Evolutionary conservation across 352 stramenopile genomes (phyloP).

Genomic region (Phytophthora ramorum): DNA sequence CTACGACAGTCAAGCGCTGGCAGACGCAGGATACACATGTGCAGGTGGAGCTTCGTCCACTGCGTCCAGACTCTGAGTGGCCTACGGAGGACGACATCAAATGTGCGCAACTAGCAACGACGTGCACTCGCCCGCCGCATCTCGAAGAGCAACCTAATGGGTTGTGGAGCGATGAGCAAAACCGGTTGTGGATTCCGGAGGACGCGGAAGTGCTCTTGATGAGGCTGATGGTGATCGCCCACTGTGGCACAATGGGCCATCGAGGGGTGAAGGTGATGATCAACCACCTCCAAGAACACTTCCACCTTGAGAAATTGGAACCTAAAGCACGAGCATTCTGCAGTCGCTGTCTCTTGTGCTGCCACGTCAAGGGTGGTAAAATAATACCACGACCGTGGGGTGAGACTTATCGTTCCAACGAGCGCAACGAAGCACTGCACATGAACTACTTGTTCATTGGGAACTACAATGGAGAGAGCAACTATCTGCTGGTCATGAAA

Average conservation of each 20-base stretch:
- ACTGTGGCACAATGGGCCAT: constrained; percentile 6
- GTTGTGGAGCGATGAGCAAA: background rate
- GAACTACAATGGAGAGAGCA: background rate
- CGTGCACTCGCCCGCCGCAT: too few species aligned
- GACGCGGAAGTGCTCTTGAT: background rate
- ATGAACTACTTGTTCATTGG: background rate
- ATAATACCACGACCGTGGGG: background rate
- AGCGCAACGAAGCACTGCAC: background rate
- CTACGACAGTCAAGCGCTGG: background rate
- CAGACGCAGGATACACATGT: background rate
- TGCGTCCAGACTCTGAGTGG: background rate
- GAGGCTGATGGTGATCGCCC: constrained; percentile 2
- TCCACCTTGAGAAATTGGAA: background rate
- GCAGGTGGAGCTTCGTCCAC: background rate
- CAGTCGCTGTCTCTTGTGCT: background rate
- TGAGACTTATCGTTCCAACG: background rate
- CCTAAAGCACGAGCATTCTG: background rate
- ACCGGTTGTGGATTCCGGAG: constrained; percentile 2
- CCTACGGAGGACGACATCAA: too few species aligned
- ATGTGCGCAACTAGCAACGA: too few species aligned
- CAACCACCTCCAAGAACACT: constrained; percentile 3
- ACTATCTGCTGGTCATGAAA: constrained; percentile 16
- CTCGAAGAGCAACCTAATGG: background rate
- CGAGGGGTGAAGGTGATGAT: constrained; percentile 1
- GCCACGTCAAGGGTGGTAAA: background rate